Percentiles rank a stretch among this genome's conserved stretches.
These are phyloP conservation scores for Bothriochloa decipiens DNA, from an alignment of 176 grass and related monocot species.

Conservation along the genomic window DNA sequence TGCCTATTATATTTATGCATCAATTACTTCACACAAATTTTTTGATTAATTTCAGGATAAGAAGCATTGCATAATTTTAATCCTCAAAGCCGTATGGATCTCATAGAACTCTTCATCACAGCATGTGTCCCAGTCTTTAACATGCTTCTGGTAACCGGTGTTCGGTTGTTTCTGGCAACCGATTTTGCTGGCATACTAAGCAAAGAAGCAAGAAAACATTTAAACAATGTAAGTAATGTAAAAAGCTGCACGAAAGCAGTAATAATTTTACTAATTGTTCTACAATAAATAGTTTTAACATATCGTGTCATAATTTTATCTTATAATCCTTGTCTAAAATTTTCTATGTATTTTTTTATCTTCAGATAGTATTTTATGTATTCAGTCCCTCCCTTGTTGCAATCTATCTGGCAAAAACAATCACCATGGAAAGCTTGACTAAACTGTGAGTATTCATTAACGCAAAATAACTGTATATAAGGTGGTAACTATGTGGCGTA, in stretches of 20 bases:
- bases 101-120: constrained; percentile 71
- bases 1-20: not conserved
- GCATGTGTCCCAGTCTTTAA: constrained; percentile 74
- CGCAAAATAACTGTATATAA: no score
- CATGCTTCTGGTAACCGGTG: constrained; percentile 72
- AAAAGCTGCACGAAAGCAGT: not conserved
- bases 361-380: constrained; percentile 90
- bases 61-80: not conserved
- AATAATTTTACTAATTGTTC: not conserved
- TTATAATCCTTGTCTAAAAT: not conserved
- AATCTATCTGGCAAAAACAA: constrained; percentile 63
- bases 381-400: constrained; percentile 73
- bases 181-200: constrained; percentile 59
- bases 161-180: constrained; percentile 72
- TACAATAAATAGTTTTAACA: not conserved
- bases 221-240: constrained; percentile 73
- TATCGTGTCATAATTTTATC: not conserved
- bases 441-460: constrained; percentile 63
- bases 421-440: constrained; percentile 81
- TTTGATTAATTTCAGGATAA: not conserved
- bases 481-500: not conserved
- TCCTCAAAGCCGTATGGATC: constrained; percentile 42
- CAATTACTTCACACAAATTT: not conserved
- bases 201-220: constrained; percentile 65
- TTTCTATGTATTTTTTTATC: not conserved